phyloP scores from a whole-genome alignment of 345 rosid species.

The Durio zibethinus region DNA sequence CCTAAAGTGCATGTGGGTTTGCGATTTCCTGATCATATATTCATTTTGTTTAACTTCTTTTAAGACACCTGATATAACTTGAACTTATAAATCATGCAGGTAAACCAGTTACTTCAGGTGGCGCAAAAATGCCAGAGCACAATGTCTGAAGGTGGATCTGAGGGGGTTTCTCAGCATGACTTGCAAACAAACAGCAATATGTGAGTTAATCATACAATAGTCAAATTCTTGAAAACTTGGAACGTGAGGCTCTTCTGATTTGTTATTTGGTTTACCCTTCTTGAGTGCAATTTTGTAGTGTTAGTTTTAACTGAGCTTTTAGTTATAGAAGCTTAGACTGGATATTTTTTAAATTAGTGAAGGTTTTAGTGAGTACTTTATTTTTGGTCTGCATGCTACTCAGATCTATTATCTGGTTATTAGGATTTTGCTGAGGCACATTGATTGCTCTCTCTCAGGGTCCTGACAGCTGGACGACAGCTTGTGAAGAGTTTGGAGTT shows the following conservation, averaged over 20 bases:
- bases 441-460: slow-evolving; percentile 48
- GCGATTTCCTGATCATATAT: neutral
- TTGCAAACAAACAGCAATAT: slow-evolving; percentile 88
- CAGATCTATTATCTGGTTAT: neutral
- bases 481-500: slow-evolving; percentile 85
- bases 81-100: slow-evolving; percentile 41
- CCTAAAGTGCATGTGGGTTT: neutral
- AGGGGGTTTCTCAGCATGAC: slow-evolving; percentile 86
- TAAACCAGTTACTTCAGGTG: slow-evolving; percentile 86
- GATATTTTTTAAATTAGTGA: neutral
- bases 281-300: neutral
- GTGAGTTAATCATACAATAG: slow-evolving; percentile 40
- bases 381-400: slow-evolving; percentile 1
- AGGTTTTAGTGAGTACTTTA: neutral
- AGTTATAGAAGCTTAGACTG: neutral
- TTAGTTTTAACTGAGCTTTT: neutral
- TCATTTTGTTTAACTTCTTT: neutral
- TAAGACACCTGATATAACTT: neutral
- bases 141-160: slow-evolving; percentile 81
- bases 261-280: neutral
- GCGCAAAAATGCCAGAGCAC: slow-evolving; percentile 97
- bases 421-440: slow-evolving; percentile 9
- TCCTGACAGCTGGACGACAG: slow-evolving; percentile 84
- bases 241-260: neutral
- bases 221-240: neutral